phyloP scores from a whole-genome alignment of 2,329 filamentous ascomycete species.

The Calycina marina region DNA sequence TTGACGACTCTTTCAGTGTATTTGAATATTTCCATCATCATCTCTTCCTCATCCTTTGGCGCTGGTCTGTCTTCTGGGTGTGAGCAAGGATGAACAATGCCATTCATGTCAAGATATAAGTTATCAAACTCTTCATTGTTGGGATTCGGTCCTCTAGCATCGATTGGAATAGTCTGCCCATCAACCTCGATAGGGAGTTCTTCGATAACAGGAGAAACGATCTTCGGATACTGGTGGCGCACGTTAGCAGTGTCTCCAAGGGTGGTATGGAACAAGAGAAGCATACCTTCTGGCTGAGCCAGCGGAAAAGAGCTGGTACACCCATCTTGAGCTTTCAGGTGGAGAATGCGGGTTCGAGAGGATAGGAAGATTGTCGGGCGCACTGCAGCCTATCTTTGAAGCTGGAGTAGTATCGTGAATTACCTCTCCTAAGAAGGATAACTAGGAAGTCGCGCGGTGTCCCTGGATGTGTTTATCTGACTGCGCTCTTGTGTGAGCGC shows the following conservation, averaged over 20 bases:
- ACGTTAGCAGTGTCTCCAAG: constrained; percentile 27
- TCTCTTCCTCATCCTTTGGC: constrained; percentile 89
- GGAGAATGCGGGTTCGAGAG: no score
- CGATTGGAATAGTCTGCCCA: constrained; percentile 71
- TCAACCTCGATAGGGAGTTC: constrained; percentile 71
- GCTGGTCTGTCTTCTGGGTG: constrained; percentile 89
- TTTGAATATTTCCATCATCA: constrained; percentile 97
- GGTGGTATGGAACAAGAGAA: not conserved
- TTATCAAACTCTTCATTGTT: constrained; percentile 98
- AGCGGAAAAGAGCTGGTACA: constrained; percentile 46
- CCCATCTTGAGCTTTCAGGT: no score
- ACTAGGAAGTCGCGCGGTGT: not conserved
- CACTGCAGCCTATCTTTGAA: no score
- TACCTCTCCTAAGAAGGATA: no score
- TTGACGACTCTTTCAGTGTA: constrained; percentile 98
- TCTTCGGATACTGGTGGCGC: constrained; percentile 90
- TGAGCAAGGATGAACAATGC: constrained; percentile 96
- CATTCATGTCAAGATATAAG: constrained; percentile 97
- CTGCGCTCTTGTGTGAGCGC: no score
- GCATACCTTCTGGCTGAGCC: constrained; percentile 71
- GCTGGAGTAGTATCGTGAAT: no score
- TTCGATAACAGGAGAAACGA: constrained; percentile 82
- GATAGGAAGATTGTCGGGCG: no score
- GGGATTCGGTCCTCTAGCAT: constrained; percentile 73
- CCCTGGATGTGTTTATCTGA: not conserved